Percentiles rank a stretch among this genome's conserved stretches.
Evolutionary conservation across 345 rosid species (phyloP).

Genomic region (Populus davidiana): DNA sequence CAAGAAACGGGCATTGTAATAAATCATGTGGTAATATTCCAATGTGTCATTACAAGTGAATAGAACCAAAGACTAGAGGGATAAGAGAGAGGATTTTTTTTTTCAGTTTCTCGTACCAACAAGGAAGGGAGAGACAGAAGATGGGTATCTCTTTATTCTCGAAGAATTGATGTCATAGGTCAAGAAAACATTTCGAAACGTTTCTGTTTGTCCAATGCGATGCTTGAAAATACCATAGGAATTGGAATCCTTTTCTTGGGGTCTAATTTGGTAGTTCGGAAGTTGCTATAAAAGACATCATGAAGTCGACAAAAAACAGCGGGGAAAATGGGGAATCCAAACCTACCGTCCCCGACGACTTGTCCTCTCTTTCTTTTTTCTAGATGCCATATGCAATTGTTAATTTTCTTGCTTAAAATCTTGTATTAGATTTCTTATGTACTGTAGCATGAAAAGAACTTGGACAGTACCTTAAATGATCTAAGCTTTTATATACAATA

Average conservation of each 20-base stretch:
- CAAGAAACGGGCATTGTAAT: conserved; percentile 25
- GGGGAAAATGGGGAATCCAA: conserved; percentile 26
- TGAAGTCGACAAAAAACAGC: conserved; percentile 39
- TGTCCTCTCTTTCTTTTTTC: conserved; percentile 21
- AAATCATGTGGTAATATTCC: conserved; percentile 33
- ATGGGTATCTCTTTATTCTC: conserved; percentile 7
- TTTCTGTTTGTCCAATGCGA: neutral
- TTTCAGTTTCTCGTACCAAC: neutral
- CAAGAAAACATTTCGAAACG: conserved; percentile 15
- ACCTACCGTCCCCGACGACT: conserved; percentile 33
- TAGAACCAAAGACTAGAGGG: conserved; percentile 11
- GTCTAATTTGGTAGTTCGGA: conserved; percentile 31
- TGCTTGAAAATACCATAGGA: conserved; percentile 4
- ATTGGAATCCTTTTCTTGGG: neutral
- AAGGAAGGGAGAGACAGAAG: neutral
- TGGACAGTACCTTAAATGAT: neutral
- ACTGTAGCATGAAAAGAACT: neutral
- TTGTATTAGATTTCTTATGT: neutral
- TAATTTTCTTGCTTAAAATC: neutral
- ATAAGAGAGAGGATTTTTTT: neutral
- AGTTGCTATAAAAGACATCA: conserved; percentile 29
- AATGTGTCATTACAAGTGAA: conserved; percentile 30
- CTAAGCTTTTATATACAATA: neutral
- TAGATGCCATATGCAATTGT: neutral
- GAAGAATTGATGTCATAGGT: neutral